phyloP scores from a whole-genome alignment of 495 filamentous ascomycete species.

The Mytilinidion resinicola region DNA sequence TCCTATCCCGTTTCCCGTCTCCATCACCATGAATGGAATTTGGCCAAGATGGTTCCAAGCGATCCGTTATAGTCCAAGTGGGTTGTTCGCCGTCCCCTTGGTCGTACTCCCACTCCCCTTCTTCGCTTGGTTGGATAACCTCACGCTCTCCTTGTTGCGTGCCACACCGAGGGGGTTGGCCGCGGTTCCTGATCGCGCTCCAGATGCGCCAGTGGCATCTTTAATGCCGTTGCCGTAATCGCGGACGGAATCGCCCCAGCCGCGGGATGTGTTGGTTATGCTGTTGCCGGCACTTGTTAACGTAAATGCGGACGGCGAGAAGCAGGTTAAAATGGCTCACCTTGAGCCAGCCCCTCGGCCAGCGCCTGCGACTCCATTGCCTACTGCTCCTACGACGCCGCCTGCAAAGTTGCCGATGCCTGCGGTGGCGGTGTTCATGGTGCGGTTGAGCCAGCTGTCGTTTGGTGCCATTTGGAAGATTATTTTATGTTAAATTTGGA shows the following conservation, averaged over 20 bases:
- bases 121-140: slow-evolving; percentile 9
- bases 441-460: slow-evolving; percentile 35
- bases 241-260: slow-evolving; percentile 41
- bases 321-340: slow-evolving; percentile 17
- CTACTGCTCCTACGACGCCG: slow-evolving; percentile 32
- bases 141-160: slow-evolving; percentile 17
- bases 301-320: not conserved
- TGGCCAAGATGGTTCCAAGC: too few relatives aligned
- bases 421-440: slow-evolving; percentile 29
- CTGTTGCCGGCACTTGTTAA: slow-evolving; percentile 12
- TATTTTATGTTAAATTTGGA: not conserved
- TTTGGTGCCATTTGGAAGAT: slow-evolving; percentile 9
- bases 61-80: slow-evolving; percentile 14
- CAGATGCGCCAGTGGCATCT: slow-evolving; percentile 39
- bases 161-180: slow-evolving; percentile 41
- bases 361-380: slow-evolving; percentile 36
- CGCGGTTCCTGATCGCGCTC: slow-evolving; percentile 34
- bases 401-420: slow-evolving; percentile 35
- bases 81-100: slow-evolving; percentile 29
- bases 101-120: slow-evolving; percentile 9
- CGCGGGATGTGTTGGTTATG: slow-evolving; percentile 33
- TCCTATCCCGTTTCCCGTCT: too few relatives aligned
- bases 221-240: slow-evolving; percentile 46
- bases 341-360: slow-evolving; percentile 36
- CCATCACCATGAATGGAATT: too few relatives aligned